These are phyloP conservation scores for Trametes cubensis DNA, from an alignment of 768 basidiomycete genomes.

Conservation along the genomic window DNA sequence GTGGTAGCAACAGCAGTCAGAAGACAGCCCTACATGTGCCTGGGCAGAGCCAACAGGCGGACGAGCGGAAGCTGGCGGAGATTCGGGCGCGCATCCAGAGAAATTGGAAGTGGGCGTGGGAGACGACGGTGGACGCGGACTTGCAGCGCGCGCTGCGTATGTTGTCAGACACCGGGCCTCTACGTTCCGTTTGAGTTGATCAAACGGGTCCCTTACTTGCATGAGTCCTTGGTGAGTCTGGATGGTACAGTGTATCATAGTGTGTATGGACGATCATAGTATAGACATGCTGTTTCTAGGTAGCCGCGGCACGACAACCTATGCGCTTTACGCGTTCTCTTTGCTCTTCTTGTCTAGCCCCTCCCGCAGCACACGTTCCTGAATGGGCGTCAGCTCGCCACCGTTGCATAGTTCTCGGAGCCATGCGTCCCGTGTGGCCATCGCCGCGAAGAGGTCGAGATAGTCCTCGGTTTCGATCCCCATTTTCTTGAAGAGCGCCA, in stretches of 20 bases:
- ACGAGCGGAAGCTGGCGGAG: constrained; percentile 39
- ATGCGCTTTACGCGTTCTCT: too few relatives aligned
- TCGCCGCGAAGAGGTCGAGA: neutral
- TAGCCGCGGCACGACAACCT: too few relatives aligned
- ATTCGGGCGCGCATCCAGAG: constrained; percentile 47
- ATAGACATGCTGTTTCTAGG: too few relatives aligned
- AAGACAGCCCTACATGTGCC: neutral
- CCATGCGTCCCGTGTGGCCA: constrained; percentile 4
- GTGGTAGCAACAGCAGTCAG: too few relatives aligned
- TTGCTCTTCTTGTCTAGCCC: neutral
- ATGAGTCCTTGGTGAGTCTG: too few relatives aligned
- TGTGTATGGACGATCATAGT: too few relatives aligned
- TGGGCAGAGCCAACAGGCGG: constrained; percentile 27
- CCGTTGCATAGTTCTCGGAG: neutral
- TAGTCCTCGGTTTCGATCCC: neutral
- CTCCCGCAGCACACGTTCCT: neutral
- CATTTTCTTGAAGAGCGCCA: neutral
- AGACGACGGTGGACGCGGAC: constrained; percentile 47
- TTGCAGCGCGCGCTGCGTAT: constrained; percentile 41
- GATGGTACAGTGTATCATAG: too few relatives aligned
- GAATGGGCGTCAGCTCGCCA: neutral
- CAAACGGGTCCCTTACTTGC: too few relatives aligned
- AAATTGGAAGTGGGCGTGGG: constrained; percentile 69
- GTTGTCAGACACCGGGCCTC: constrained; percentile 10
- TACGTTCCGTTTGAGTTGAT: too few relatives aligned